These are phyloP conservation scores for Lasiosphaeria hispida DNA, from an alignment of 495 filamentous ascomycete genomes.

Conservation along the genomic window DNA sequence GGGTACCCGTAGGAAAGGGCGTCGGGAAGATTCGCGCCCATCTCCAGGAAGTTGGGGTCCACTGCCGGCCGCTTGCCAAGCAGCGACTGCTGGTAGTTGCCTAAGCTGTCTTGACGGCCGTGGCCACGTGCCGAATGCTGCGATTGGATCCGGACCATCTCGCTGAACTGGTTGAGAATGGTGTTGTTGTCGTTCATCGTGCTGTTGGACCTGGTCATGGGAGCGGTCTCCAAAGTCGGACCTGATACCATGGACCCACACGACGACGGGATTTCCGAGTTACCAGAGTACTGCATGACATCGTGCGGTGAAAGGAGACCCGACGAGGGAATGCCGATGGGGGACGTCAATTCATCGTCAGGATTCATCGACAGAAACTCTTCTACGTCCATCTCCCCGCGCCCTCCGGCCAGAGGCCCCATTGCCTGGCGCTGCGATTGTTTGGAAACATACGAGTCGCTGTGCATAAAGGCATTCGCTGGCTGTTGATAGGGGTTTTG, in stretches of 20 bases:
- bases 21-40: constrained; percentile 36
- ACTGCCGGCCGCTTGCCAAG: constrained; percentile 34
- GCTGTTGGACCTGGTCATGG: constrained; percentile 48
- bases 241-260: constrained; percentile 48
- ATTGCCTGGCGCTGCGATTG: constrained; percentile 3
- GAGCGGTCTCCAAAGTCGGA: constrained; percentile 40
- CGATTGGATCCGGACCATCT: constrained; percentile 45
- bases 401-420: constrained; percentile 5
- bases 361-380: constrained; percentile 25
- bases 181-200: constrained; percentile 37
- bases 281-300: constrained; percentile 10
- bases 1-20: constrained; percentile 35
- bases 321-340: constrained; percentile 22
- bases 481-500: constrained; percentile 20
- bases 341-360: constrained; percentile 11
- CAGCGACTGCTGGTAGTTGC: constrained; percentile 14
- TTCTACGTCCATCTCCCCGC: constrained; percentile 22
- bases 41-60: constrained; percentile 31
- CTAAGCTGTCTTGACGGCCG: constrained; percentile 30
- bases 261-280: constrained; percentile 28
- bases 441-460: constrained; percentile 5
- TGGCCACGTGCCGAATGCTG: constrained; percentile 35
- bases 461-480: constrained; percentile 16
- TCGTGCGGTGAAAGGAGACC: constrained; percentile 17
- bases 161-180: constrained; percentile 34